These are phyloP conservation scores for Huntiella omanensis DNA, from an alignment of 2,329 filamentous ascomycete genomes.

Conservation along the genomic window DNA sequence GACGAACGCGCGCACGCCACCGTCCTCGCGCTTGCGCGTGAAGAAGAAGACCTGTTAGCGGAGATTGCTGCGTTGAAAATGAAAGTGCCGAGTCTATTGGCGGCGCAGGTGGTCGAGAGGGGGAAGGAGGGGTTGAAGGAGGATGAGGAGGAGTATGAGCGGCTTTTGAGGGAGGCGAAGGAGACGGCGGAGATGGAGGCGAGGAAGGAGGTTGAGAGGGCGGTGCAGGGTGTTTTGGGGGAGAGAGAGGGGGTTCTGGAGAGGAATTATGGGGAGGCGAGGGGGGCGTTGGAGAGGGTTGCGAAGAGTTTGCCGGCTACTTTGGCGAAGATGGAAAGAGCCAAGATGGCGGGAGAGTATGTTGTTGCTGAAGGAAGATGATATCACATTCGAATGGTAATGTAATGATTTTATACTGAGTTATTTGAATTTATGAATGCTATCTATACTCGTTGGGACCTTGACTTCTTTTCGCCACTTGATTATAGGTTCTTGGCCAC, in stretches of 20 bases:
- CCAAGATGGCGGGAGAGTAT: constrained; percentile 39
- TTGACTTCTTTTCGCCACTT: not conserved
- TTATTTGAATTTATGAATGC: not conserved
- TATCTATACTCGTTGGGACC: too few species aligned
- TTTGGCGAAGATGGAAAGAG: constrained; percentile 46
- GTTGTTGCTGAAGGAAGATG: constrained; percentile 23
- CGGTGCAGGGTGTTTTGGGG: constrained; percentile 17
- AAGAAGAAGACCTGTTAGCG: constrained; percentile 45
- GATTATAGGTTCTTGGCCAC: not conserved
- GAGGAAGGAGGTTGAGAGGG: constrained; percentile 12
- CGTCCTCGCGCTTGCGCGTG: constrained; percentile 39
- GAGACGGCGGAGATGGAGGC: constrained; percentile 13
- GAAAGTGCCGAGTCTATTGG: constrained; percentile 27
- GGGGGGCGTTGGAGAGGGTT: constrained; percentile 31
- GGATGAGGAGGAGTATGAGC: constrained; percentile 33
- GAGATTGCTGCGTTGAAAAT: constrained; percentile 43
- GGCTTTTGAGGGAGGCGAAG: constrained; percentile 19
- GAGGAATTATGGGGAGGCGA: constrained; percentile 25
- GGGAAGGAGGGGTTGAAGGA: constrained; percentile 22
- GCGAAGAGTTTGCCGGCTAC: constrained; percentile 42
- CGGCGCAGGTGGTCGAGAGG: constrained; percentile 23
- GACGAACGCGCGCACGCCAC: constrained; percentile 38
- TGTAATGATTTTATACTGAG: too few species aligned
- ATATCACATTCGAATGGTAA: not conserved
- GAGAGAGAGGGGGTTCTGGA: constrained; percentile 29